Conservation (phyloP, 768 basidiomycete species). For the Suillus weaverae region DNA sequence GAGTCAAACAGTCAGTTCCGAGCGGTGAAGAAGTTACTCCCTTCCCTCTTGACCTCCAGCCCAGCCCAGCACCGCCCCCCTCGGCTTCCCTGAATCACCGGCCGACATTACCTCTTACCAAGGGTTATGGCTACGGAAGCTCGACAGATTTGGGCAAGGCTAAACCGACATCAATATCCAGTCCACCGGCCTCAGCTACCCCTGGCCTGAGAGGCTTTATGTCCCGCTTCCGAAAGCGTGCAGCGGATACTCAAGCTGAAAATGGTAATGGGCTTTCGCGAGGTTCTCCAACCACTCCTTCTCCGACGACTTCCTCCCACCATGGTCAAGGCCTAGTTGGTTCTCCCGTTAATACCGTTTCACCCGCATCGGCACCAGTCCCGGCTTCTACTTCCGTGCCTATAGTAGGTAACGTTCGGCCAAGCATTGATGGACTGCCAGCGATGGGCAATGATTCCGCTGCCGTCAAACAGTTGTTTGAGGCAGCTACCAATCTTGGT, state of each 20-base stretch:
- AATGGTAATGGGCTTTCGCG: constrained; percentile 32
- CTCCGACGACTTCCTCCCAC: constrained; percentile 34
- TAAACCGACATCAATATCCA: constrained; percentile 52
- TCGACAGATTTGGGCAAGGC: constrained; percentile 53
- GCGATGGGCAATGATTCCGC: constrained; percentile 39
- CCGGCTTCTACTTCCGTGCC: constrained; percentile 7
- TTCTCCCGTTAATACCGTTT: constrained; percentile 31
- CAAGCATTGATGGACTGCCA: constrained; percentile 26
- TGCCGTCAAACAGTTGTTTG: constrained; percentile 71
- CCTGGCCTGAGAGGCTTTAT: constrained; percentile 82
- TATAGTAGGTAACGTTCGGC: constrained; percentile 21
- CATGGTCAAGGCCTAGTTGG: constrained; percentile 26
- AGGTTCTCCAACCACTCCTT: constrained; percentile 35
- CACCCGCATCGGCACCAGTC: constrained; percentile 22
- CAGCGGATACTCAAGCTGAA: constrained; percentile 28
- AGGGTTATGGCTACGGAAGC: constrained; percentile 31
- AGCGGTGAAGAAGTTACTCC: constrained; percentile 52
- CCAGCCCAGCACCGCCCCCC: constrained; percentile 26
- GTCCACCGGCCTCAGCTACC: constrained; percentile 69
- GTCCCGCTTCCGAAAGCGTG: constrained; percentile 63
- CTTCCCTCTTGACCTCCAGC: constrained; percentile 42
- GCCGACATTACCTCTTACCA: constrained; percentile 50
- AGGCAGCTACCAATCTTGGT: constrained; percentile 73
- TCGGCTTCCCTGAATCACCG: constrained; percentile 43
- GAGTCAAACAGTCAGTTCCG: constrained; percentile 49